A percentile compares a stretch with the other conserved stretches of the same genome.
Evolutionary conservation across 768 basidiomycete genomes (phyloP).

Genomic region (Russula foetens): DNA sequence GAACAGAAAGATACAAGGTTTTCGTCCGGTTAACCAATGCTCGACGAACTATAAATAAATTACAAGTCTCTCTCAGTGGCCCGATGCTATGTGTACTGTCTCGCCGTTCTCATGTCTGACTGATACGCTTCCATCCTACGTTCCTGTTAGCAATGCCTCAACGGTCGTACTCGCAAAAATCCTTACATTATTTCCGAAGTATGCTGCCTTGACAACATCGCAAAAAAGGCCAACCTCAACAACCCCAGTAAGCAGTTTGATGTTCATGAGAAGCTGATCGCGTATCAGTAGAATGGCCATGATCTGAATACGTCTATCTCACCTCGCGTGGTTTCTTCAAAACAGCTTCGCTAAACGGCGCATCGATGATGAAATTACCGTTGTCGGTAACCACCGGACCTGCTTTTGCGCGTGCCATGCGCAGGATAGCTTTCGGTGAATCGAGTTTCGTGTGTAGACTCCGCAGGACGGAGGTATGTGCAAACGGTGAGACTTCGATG

Average conservation of each 20-base stretch:
- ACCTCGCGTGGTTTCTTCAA: slow-evolving; percentile 49
- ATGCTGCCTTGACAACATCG: slow-evolving; percentile 87
- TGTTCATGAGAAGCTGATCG: slow-evolving; percentile 58
- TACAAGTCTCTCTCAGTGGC: background rate
- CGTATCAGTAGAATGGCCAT: background rate
- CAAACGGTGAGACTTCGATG: slow-evolving; percentile 95
- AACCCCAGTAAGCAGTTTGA: slow-evolving; percentile 95
- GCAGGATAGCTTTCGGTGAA: slow-evolving; percentile 64
- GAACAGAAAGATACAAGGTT: background rate
- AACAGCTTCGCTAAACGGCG: slow-evolving; percentile 67
- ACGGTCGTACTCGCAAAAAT: background rate
- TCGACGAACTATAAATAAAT: background rate
- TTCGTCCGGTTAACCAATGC: background rate
- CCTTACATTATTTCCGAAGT: slow-evolving; percentile 81
- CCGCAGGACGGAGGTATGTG: slow-evolving; percentile 80
- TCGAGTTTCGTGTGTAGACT: slow-evolving; percentile 51
- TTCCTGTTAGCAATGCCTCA: background rate
- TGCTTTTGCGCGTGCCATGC: slow-evolving; percentile 92
- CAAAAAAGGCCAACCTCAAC: slow-evolving; percentile 99
- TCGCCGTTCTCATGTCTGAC: slow-evolving; percentile 4
- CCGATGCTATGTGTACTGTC: slow-evolving; percentile 1
- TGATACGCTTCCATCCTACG: slow-evolving; percentile 12
- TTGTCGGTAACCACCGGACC: slow-evolving; percentile 97
- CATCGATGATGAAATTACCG: slow-evolving; percentile 96
- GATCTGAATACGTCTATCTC: slow-evolving; percentile 35